A percentile compares a stretch with the other conserved stretches of the same genome.
These are phyloP conservation scores for Aegilops speltoides DNA, from an alignment of 176 grass and related monocot genomes.

Conservation along the genomic window DNA sequence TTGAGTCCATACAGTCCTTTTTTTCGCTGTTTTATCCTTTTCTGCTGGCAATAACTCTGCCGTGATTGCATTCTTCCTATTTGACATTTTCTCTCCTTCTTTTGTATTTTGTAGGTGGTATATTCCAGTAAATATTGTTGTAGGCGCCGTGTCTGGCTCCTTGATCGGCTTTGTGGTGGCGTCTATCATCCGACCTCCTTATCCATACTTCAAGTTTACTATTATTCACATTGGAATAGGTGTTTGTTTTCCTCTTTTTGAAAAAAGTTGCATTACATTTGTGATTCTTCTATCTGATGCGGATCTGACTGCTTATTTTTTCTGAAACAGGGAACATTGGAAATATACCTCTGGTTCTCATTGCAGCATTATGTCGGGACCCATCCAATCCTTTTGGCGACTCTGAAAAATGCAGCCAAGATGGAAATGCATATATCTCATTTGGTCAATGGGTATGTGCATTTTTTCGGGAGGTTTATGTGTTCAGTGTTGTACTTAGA, in stretches of 20 bases:
- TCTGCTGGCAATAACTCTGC: not conserved
- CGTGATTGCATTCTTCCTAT: not conserved
- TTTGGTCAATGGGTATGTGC: slow-evolving; percentile 97
- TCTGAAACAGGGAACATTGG: slow-evolving; percentile 86
- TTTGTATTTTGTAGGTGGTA: slow-evolving; percentile 75
- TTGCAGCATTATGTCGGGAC: slow-evolving; percentile 91
- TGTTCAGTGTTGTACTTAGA: slow-evolving; percentile 11
- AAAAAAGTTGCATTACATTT: not conserved
- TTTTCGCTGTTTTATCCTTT: not conserved
- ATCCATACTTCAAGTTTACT: slow-evolving; percentile 99
- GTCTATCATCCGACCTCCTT: slow-evolving; percentile 78
- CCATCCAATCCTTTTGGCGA: slow-evolving; percentile 95
- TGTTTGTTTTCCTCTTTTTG: slow-evolving; percentile 22
- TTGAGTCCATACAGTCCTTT: not conserved
- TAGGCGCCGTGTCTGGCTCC: slow-evolving; percentile 70
- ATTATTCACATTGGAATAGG: slow-evolving; percentile 97
- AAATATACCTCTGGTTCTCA: slow-evolving; percentile 97
- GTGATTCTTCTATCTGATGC: not conserved
- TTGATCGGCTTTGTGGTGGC: slow-evolving; percentile 94
- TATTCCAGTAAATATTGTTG: slow-evolving; percentile 96
- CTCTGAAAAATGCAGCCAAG: slow-evolving; percentile 83
- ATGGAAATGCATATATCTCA: slow-evolving; percentile 98
- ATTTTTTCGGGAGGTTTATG: not conserved
- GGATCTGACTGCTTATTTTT: not conserved
- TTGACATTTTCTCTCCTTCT: not conserved